A percentile compares a stretch with the other conserved stretches of the same genome.
phyloP scores from a whole-genome alignment of 306 rosid species.

The Acacia melanoxylon region DNA sequence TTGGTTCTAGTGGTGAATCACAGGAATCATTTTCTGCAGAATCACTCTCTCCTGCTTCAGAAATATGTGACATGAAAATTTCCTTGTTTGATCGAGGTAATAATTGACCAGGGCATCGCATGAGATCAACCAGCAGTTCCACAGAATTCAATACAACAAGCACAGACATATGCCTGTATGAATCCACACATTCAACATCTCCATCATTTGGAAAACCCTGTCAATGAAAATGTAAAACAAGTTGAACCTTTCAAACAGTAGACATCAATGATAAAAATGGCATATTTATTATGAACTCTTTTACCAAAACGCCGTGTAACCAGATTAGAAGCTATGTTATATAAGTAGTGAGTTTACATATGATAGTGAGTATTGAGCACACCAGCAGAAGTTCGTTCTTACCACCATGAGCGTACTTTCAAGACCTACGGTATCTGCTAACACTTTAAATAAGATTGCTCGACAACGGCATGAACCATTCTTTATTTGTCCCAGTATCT shows the following conservation, averaged over 20 bases:
- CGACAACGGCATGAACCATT: conserved; percentile 96
- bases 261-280: conserved; percentile 18
- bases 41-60: conserved; percentile 98
- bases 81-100: conserved; percentile 80
- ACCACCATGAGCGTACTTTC: conserved; percentile 91
- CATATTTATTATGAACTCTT: conserved; percentile 15
- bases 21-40: conserved; percentile 98
- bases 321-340: conserved; percentile 10
- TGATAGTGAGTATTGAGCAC: conserved; percentile 6
- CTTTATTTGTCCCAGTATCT: conserved; percentile 85
- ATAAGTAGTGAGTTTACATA: not conserved
- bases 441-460: conserved; percentile 91
- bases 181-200: conserved; percentile 70
- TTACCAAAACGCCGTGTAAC: conserved; percentile 4
- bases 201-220: conserved; percentile 97
- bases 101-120: conserved; percentile 93
- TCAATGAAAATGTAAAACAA: conserved; percentile 28
- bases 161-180: conserved; percentile 93
- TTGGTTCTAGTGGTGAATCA: conserved; percentile 93
- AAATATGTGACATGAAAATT: conserved; percentile 84
- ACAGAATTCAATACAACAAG: conserved; percentile 76
- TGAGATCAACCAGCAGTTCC: conserved; percentile 90
- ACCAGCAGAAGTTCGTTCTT: conserved; percentile 41
- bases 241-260: conserved; percentile 29
- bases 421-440: conserved; percentile 93